These are phyloP conservation scores for Colletotrichum musicola DNA, from an alignment of 2,329 filamentous ascomycete species.

Conservation along the genomic window DNA sequence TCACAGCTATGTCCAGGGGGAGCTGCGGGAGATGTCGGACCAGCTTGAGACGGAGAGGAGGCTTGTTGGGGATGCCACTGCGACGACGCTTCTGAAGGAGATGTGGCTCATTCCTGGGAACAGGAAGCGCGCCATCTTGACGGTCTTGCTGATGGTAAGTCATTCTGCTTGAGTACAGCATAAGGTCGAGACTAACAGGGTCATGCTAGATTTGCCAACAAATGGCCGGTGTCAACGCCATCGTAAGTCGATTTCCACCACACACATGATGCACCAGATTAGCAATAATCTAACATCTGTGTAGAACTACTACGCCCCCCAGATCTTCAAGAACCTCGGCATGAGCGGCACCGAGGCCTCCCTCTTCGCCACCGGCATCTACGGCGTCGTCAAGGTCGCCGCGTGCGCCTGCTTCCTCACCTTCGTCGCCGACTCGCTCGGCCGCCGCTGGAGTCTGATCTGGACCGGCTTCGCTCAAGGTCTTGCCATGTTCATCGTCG, in stretches of 20 bases:
- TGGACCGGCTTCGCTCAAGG: constrained; percentile 75
- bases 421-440: constrained; percentile 77
- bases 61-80: constrained; percentile 64
- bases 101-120: constrained; percentile 73
- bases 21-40: constrained; percentile 71
- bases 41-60: constrained; percentile 74
- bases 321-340: constrained; percentile 76
- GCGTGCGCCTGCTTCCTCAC: constrained; percentile 74
- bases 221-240: constrained; percentile 72
- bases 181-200: background rate
- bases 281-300: background rate
- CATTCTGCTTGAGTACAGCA: background rate
- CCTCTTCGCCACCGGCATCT: constrained; percentile 80
- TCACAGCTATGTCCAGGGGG: constrained; percentile 68
- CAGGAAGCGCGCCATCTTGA: constrained; percentile 73
- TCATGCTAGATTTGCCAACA: constrained; percentile 70
- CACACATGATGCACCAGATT: background rate
- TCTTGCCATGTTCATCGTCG: constrained; percentile 76
- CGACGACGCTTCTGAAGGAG: constrained; percentile 72
- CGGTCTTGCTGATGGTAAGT: constrained; percentile 64
- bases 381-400: constrained; percentile 78
- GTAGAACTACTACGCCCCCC: constrained; percentile 75
- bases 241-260: constrained; percentile 51
- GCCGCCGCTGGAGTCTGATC: constrained; percentile 70
- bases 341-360: constrained; percentile 67